Percentiles rank a stretch among this genome's conserved stretches.
Conservation (phyloP, 2,329 filamentous ascomycete species). For the Trichoderma pleuroti region DNA sequence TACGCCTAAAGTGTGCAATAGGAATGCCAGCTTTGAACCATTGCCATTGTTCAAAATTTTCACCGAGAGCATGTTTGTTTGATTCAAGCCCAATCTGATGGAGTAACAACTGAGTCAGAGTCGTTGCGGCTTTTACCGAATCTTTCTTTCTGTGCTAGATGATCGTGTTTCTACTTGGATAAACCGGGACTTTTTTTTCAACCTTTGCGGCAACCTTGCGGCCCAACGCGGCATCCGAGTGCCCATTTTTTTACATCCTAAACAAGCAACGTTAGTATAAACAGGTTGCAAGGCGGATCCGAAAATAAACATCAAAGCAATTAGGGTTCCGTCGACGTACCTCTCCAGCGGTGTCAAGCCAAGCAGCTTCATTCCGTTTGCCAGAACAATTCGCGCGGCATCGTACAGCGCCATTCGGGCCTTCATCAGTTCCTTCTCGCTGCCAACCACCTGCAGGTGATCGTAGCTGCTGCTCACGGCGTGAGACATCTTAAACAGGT, state of each 20-base stretch:
- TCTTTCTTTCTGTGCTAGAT: background rate
- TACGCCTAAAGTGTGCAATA: background rate
- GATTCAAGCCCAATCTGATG: background rate
- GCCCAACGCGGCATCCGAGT: background rate
- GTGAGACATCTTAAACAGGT: conserved; percentile 86
- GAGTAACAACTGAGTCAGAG: background rate
- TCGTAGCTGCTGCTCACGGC: conserved; percentile 77
- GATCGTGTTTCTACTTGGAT: background rate
- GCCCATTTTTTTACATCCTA: conserved; percentile 10
- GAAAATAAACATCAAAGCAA: background rate
- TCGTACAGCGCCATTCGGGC: conserved; percentile 73
- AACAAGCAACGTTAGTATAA: background rate
- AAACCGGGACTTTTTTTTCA: background rate
- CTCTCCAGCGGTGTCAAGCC: conserved; percentile 72
- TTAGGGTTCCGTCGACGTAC: conserved; percentile 23
- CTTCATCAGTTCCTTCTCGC: conserved; percentile 65
- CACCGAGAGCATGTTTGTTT: background rate
- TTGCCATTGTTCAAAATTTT: background rate
- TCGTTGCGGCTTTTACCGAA: background rate
- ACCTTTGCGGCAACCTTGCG: background rate
- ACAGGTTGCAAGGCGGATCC: background rate
- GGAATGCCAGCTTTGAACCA: background rate
- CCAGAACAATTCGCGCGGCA: conserved; percentile 68
- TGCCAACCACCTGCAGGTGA: conserved; percentile 76
- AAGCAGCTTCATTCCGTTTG: conserved; percentile 79